These are phyloP conservation scores for Ochetophila trinervis DNA, from an alignment of 306 rosid species.

Conservation along the genomic window DNA sequence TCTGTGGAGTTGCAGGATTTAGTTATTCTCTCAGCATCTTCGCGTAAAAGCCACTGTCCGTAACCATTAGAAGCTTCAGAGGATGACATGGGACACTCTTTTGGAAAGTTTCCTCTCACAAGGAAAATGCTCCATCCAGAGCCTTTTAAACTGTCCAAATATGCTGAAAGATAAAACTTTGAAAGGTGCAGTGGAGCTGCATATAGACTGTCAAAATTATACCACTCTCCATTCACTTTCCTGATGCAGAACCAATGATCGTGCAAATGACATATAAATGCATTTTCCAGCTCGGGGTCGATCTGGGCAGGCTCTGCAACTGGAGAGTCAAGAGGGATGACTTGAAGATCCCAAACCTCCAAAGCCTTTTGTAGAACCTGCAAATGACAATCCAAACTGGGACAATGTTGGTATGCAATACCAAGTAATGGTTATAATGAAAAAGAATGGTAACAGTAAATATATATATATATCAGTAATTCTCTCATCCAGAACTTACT, in stretches of 20 bases:
- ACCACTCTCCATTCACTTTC: conserved; percentile 92
- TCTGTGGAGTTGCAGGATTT: conserved; percentile 79
- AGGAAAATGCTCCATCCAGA: conserved; percentile 98
- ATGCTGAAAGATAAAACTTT: conserved; percentile 94
- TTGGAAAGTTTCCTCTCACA: conserved; percentile 91
- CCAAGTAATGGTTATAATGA: not conserved
- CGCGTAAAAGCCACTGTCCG: conserved; percentile 95
- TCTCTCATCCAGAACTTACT: too few species aligned
- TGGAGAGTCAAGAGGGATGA: conserved; percentile 95
- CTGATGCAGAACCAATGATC: conserved; percentile 98
- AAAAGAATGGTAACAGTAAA: not conserved
- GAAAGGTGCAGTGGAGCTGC: conserved; percentile 95
- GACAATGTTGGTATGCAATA: not conserved
- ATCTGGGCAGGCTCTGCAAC: conserved; percentile 96
- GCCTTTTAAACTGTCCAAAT: conserved; percentile 84
- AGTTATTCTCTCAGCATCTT: conserved; percentile 91
- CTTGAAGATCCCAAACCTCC: conserved; percentile 98
- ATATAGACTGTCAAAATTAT: conserved; percentile 91
- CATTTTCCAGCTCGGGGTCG: conserved; percentile 92
- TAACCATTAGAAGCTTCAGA: conserved; percentile 88
- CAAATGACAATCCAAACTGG: conserved; percentile 20
- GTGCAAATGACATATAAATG: conserved; percentile 90
- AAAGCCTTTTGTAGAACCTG: conserved; percentile 95
- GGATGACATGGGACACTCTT: conserved; percentile 81
- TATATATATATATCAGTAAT: too few species aligned